Base-by-base conservation (phyloP, 768 basidiomycete species). In the Pleurotus giganteus region DNA sequence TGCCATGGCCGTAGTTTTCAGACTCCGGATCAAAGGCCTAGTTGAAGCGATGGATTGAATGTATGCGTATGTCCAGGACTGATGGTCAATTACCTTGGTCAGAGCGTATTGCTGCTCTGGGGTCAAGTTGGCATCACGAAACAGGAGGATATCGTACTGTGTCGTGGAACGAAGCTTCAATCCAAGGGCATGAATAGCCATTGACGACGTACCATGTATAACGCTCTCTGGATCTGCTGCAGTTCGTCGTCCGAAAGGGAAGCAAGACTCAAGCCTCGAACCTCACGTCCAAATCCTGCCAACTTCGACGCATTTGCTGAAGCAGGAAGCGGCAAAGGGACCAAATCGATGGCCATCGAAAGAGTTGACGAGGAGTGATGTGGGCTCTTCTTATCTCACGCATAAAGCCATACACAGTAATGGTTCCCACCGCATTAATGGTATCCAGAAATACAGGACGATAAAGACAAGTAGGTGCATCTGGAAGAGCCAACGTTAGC, bases 151-250 rank as follows among this genome's bases (percentile, higher is more conserved):
- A 41, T 80, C 79, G 60, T 94, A 77, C 89, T 93, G 63, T 43
- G 15, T n/a, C n/a, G n/a, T n/a, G n/a, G n/a, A n/a, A n/a, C n/a
- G n/a, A n/a, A n/a, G n/a, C n/a, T n/a, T n/a, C 19, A n/a, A n/a
- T n/a, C n/a, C n/a, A n/a, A n/a, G n/a, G n/a, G n/a, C n/a, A n/a
- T n/a, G n/a, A n/a, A n/a, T n/a, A n/a, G n/a, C n/a, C n/a, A n/a
- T n/a, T n/a, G n/a, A n/a, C n/a, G n/a, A n/a, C n/a, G n/a, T n/a
- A 90, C 91, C 79, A 86, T 85, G 78, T 94, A 94, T 56, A 94
- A 73, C 4, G 86, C 82, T 23, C 85, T 71, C 59, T 83, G 72
- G 57, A 95, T 76, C 69, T 90, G 81, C 39, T 78, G 68, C 66
- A 90, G 86, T 65, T 88, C 70, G 34, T 79, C 80, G 9, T 80